These are phyloP conservation scores for Ophiocordyceps sinensis DNA, from an alignment of 2,329 filamentous ascomycete species.

Conservation along the genomic window DNA sequence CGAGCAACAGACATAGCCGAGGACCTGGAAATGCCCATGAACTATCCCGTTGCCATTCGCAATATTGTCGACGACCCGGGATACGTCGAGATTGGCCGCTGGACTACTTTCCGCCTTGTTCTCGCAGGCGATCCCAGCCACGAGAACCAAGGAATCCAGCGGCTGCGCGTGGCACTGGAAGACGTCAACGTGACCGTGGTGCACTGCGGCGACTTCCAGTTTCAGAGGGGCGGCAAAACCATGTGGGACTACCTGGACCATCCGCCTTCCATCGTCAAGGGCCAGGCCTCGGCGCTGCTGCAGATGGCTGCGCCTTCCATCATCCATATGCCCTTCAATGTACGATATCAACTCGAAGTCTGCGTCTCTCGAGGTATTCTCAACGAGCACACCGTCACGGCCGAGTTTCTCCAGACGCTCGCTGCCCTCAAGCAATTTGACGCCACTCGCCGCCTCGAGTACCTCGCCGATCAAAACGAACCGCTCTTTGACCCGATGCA, in stretches of 20 bases:
- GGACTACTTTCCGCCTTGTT: slow-evolving; percentile 38
- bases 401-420: slow-evolving; percentile 53
- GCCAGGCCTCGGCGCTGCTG: slow-evolving; percentile 15
- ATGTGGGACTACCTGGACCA: slow-evolving; percentile 20
- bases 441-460: slow-evolving; percentile 58
- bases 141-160: slow-evolving; percentile 14
- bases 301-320: slow-evolving; percentile 5
- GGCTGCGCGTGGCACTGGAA: slow-evolving; percentile 34
- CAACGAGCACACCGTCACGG: slow-evolving; percentile 58
- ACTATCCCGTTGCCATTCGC: slow-evolving; percentile 24
- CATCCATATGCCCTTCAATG: slow-evolving; percentile 46
- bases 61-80: slow-evolving; percentile 16
- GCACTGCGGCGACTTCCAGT: slow-evolving; percentile 23
- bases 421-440: slow-evolving; percentile 25
- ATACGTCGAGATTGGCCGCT: slow-evolving; percentile 39
- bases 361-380: slow-evolving; percentile 72
- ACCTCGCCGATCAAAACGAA: slow-evolving; percentile 49
- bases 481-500: slow-evolving; percentile 55
- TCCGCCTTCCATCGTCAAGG: slow-evolving; percentile 2
- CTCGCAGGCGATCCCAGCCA: slow-evolving; percentile 14
- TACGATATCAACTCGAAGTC: slow-evolving; percentile 84
- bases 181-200: slow-evolving; percentile 58
- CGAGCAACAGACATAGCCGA: slow-evolving; percentile 31
- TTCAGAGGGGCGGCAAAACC: slow-evolving; percentile 10
- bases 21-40: slow-evolving; percentile 15